Base-by-base conservation (phyloP, 257 asterid species). In the Lavandula angustifolia region DNA sequence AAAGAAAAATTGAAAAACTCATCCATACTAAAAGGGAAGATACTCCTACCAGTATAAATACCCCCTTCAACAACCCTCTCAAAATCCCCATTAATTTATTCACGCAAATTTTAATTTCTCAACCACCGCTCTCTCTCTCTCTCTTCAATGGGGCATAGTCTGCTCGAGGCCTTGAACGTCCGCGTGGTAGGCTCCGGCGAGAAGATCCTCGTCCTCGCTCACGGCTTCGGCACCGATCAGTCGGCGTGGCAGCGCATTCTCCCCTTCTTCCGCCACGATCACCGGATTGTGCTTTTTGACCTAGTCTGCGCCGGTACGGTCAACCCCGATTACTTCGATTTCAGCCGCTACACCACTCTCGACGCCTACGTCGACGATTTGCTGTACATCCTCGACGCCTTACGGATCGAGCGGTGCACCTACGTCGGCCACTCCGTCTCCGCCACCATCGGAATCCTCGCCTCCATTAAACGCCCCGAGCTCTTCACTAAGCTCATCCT, bases 341-440 rank as follows among this genome's bases (percentile, higher is more conserved):
- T 81, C 78, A 68, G 66, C 12, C 94, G 96, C 14, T 92, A 92
- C 82, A 79, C 92, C 1, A 70, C 92, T 6, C 82, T 92, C 6
- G 95, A 91, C 62, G 85, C 96, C 70, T 88, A 78, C 56, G 98
- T 81, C 3, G 98, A 91, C 50, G 98, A 91, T 46, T 81, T 91
- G 4, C 78, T 91, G 55, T 41, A 71, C 67, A 88, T 91, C 43
- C 88, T 91, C 48, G 90, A 85, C 33, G 74, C 86, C 4, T 85
- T 88, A 6, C 74, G 84, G 1, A 59, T 91, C 54, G 68, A 76
- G 1, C 81, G 84, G 1, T 91, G 98, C 67, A 81, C 85, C 62
- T 91, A 80, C 67, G 94, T 88, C 16, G 98, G 98, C 54, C 98
- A 91, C 87, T 91, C 98, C 9, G 72, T 91, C 69, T 91, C 98